Base-by-base conservation (phyloP, 805 yeast genomes). In the Teunomyces cretensis region DNA sequence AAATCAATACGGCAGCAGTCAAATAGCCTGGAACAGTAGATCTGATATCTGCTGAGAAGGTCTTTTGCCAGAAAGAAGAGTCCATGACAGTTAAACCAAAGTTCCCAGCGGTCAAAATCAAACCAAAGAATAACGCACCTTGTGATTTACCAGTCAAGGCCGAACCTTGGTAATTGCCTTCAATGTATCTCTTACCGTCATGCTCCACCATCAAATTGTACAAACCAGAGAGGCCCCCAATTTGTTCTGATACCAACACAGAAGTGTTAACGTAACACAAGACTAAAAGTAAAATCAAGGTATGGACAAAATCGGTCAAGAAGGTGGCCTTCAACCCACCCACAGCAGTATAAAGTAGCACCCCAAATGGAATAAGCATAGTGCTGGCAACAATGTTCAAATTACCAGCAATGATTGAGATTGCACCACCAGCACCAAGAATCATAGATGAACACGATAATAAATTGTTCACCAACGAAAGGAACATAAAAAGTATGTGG, bases 321-420 rank as follows among this genome's bases (percentile, higher is more conserved):
- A 76, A 76, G 2, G 82, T 77, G 6, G 80, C 75, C 46, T 72
- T 75, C 30, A 78, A 58, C 8, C 81, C 82, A 38, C 81, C 81
- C 30, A 72, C 63, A 7, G 72, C 63, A 0, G 81, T 78, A 53
- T 77, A 78, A 24, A 74, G 56, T 46, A 72, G 58, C 14, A 78
- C 81, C 2, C 67, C 67, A 54, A 61, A 61, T 30, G 62, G 65
- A 43, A 61, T 59, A 30, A 60, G 51, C 64, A 60, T 52, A 8
- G 62, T 55, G 33, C 58, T 55, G 7, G 64, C 65, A 27, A 55
- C 65, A 30, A 57, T 57, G 37, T 61, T 56, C 27, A 60, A 47
- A 39, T 61, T 57, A 9, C 64, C 65, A 14, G 63, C 62, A 42
- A 61, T 58, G 13, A 60, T 53, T 4, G 61, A 53, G 28, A 61